Evolutionary conservation across 768 basidiomycete genomes (phyloP), one percentile per base, ranked within the genome.

Genomic region (Naematelia aurantialba): DNA sequence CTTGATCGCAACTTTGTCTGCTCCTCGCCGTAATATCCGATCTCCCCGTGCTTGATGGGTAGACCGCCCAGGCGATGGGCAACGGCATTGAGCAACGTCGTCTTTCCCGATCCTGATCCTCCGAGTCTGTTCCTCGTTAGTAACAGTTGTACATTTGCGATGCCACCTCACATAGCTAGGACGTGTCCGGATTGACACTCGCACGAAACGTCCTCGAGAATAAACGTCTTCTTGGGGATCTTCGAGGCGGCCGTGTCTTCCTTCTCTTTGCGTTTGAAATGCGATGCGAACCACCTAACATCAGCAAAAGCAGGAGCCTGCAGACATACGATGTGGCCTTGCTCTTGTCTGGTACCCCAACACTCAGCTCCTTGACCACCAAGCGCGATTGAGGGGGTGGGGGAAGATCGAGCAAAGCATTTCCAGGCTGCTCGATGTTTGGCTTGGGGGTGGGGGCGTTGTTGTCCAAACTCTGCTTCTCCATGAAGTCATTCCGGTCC

Each of bases 21-120:
- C 63, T 50, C 70, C 61, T 60, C 57, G 24, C 42, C 60, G 19
- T 59, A 56, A 53, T 64, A 63, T 25, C 55, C 53, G 22, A 71
- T 68, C 17, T 62, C 67, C 25, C 68, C 79, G n/a, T 59, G 54
- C 45, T 66, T 65, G 39, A 76, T 62, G 1, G 76, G 78, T 13
- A 79, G 59, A 25, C 73, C 72, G 14, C 65, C 60, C 5, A 72
- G 54, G 5, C 77, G 63, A 25, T 74, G 65, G 0, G 76, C 76
- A 17, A 80, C 68, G 0, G 75, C 69, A 34, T 79, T 77, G 21
- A 79, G 68, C 14, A 79, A 72, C 1, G 79, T 77, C 1, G 75
- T 76, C 62, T 79, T 79, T 10, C 79, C 78, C 12, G 66, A 67
- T 34, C 77, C 73, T 14, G 69, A 74, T 1, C 68, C 72, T 14